Evolutionary conservation across 208 protist species (phyloP).

Genomic region (Vickermania spadyakhi): DNA sequence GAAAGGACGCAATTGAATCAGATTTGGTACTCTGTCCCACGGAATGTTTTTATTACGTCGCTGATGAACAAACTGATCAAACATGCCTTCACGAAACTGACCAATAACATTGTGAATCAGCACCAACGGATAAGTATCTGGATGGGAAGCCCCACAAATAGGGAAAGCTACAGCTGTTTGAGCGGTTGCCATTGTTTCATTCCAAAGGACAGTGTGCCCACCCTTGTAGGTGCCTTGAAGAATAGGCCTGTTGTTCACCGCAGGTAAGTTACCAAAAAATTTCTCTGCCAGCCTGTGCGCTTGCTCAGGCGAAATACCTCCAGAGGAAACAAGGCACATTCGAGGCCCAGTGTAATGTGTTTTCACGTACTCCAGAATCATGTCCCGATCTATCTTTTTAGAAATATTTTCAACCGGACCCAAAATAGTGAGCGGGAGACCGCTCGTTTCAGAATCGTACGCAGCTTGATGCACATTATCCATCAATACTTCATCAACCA

Average conservation of each 20-base stretch:
- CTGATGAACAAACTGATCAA: constrained; percentile 65
- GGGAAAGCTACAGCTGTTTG: constrained; percentile 78
- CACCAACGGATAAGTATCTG: constrained; percentile 90
- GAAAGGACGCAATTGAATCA: constrained; percentile 79
- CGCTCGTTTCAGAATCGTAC: constrained; percentile 83
- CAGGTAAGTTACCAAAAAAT: constrained; percentile 82
- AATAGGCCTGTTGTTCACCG: constrained; percentile 45
- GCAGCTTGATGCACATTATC: constrained; percentile 95
- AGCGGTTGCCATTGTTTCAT: constrained; percentile 64
- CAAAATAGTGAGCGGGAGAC: constrained; percentile 96
- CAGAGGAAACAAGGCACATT: constrained; percentile 95
- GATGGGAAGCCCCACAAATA: constrained; percentile 80
- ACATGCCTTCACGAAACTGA: constrained; percentile 80
- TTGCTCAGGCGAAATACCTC: constrained; percentile 92
- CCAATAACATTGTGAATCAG: constrained; percentile 93
- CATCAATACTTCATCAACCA: constrained; percentile 95
- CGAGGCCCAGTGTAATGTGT: constrained; percentile 96
- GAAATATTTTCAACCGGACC: constrained; percentile 96
- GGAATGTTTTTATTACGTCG: constrained; percentile 54
- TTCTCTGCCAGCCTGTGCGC: constrained; percentile 86
- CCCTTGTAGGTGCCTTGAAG: constrained; percentile 51
- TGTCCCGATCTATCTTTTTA: constrained; percentile 73
- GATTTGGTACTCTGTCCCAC: constrained; percentile 50
- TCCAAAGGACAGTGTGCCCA: constrained; percentile 65
- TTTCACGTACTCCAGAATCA: constrained; percentile 89